Evolutionary conservation across 2,329 filamentous ascomycete species (phyloP), one percentile per base, ranked within the genome.

Genomic region (Ophiostoma sp.): DNA sequence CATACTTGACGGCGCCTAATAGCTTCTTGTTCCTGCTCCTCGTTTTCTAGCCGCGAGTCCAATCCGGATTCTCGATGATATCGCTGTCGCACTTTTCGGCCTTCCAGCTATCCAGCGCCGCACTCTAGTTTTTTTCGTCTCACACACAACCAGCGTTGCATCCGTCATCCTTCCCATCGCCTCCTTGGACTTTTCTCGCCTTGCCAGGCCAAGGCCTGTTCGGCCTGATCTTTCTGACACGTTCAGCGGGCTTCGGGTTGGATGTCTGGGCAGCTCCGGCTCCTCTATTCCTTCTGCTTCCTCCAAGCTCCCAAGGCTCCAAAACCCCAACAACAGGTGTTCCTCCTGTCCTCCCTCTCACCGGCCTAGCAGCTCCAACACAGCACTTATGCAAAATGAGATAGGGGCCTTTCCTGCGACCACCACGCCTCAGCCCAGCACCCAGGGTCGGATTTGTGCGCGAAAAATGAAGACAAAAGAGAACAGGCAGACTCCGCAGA

Each of bases 151-250:
- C 61, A 66, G 61, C 36, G 61, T 66, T 45, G 61, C 61, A 66
- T 66, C 61, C 61, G 61, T 66, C 61, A 66, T 66, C 61, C 61
- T 66, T 66, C 61, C 61, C 36, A 19, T 19, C 33, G 42, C 42
- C 22, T 45, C 61, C 36, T 22, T 28, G 36, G 36, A 45, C 7
- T 66, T 66, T 45, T 63, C 59, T 22, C 61, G 61, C 61, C 61
- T 66, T 66, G 61, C 61, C 36, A 66, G 61, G 61, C 36, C 36
- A 12, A 42, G n/a, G 33, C 61, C 61, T 42, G 42, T 15, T 48
- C 22, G 61, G 61, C 61, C 61, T 39, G 61, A 64, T 42, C 8
- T 48, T 42, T 36, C 33, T 42, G 33, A 64, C 33, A 42, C n/a
- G 17, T 64, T 42, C 36, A 42, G 33, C 42, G 59, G n/a, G 12